Percentiles rank a stretch among this genome's conserved stretches.
Conservation (phyloP, 495 filamentous ascomycete genomes). For the Emericellopsis terricola region DNA sequence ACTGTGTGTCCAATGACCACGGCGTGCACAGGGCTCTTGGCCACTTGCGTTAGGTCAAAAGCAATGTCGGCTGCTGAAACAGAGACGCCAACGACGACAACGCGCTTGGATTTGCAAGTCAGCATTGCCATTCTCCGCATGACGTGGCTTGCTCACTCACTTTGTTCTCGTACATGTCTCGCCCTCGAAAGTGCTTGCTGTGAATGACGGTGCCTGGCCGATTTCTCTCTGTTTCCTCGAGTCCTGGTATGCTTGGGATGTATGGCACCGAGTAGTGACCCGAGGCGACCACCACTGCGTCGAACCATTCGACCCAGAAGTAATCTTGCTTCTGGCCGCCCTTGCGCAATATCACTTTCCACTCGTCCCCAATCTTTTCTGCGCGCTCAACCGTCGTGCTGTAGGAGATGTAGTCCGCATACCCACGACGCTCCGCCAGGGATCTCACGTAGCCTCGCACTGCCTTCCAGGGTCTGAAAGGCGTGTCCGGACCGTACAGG, state of each 20-base stretch:
- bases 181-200: conserved; percentile 45
- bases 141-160: conserved; percentile 3
- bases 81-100: conserved; percentile 52
- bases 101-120: conserved; percentile 14
- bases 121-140: neutral
- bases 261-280: conserved; percentile 56
- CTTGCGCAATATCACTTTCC: conserved; percentile 17
- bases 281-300: conserved; percentile 55
- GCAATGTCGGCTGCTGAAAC: conserved; percentile 62
- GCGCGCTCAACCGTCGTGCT: conserved; percentile 20
- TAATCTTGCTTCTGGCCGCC: conserved; percentile 13
- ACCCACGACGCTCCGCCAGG: conserved; percentile 14
- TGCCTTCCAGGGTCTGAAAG: conserved; percentile 18
- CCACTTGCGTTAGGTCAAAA: conserved; percentile 36
- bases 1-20: conserved; percentile 17
- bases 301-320: conserved; percentile 31
- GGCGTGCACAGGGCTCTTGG: conserved; percentile 12
- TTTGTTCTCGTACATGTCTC: conserved; percentile 36
- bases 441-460: conserved; percentile 15
- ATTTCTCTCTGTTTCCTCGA: conserved; percentile 17
- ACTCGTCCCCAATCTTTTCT: conserved; percentile 15
- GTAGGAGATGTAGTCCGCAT: conserved; percentile 16
- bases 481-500: conserved; percentile 13
- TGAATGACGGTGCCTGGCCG: conserved; percentile 38
- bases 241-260: conserved; percentile 41